Evolutionary conservation across 805 yeast genomes (phyloP).

Genomic region (Metschnikowia hibisci): DNA sequence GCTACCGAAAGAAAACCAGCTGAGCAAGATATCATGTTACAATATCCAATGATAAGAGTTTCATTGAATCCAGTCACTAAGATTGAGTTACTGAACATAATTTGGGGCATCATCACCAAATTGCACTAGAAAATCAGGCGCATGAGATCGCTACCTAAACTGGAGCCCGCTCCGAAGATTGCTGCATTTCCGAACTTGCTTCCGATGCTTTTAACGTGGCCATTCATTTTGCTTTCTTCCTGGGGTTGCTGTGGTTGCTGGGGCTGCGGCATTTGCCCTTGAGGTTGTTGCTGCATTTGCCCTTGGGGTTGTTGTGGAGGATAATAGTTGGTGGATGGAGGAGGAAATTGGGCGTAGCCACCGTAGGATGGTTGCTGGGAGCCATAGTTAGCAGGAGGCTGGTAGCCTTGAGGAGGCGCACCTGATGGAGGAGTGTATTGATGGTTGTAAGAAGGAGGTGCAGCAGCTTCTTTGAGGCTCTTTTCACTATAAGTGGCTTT

Average conservation of each 20-base stretch:
- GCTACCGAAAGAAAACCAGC: no score
- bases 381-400: constrained; percentile 4
- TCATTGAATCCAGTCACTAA: no score
- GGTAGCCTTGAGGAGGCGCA: constrained; percentile 1
- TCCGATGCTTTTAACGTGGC: constrained; percentile 59
- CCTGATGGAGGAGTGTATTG: constrained; percentile 1
- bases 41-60: no score
- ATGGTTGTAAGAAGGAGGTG: constrained; percentile 4
- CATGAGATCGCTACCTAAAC: constrained; percentile 80
- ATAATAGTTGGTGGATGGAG: constrained; percentile 47
- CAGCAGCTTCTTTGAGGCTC: not conserved
- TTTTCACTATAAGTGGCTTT: constrained; percentile 9
- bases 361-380: constrained; percentile 30
- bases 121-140: constrained; percentile 55
- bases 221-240: constrained; percentile 6
- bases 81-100: no score
- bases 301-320: constrained; percentile 27
- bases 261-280: constrained; percentile 26
- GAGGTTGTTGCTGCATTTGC: constrained; percentile 20
- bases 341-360: constrained; percentile 45
- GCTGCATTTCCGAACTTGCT: constrained; percentile 88
- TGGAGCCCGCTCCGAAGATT: constrained; percentile 94
- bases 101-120: no score
- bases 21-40: no score
- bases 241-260: constrained; percentile 21